Evolutionary conservation across 495 filamentous ascomycete species (phyloP).

Genomic region (Lophium mytilinum): DNA sequence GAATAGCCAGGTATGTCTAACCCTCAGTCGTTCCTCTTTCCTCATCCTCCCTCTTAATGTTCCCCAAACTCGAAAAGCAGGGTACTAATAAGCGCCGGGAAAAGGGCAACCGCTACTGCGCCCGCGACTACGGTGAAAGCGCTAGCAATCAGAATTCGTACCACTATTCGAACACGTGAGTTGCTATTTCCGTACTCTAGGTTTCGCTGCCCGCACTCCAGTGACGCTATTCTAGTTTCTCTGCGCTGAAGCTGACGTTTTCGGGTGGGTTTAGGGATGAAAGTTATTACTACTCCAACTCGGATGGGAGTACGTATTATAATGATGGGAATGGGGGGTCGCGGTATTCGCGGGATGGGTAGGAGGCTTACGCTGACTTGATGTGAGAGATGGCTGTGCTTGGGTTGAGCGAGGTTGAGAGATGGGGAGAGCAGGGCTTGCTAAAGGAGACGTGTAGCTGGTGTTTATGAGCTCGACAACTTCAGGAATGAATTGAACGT

Average conservation of each 20-base stretch:
- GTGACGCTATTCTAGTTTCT: too few species aligned
- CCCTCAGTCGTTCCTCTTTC: neutral
- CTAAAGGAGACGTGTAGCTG: too few species aligned
- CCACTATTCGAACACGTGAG: conserved; percentile 49
- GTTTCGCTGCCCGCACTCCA: neutral
- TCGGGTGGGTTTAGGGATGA: conserved; percentile 34
- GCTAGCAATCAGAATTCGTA: conserved; percentile 44
- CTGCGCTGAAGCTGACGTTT: neutral
- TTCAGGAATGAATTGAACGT: too few species aligned
- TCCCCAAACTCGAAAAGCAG: too few species aligned
- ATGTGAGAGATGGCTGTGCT: too few species aligned
- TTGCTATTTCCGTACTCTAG: neutral
- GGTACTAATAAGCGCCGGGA: neutral
- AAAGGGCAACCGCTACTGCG: conserved; percentile 45
- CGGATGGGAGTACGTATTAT: conserved; percentile 35
- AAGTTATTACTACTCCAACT: conserved; percentile 55
- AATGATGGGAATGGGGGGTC: conserved; percentile 6
- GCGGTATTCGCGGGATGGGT: neutral
- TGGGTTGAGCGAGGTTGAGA: too few species aligned
- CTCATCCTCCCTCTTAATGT: too few species aligned
- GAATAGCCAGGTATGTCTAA: conserved; percentile 14
- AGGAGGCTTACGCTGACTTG: neutral
- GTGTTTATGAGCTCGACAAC: too few species aligned
- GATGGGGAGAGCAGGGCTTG: too few species aligned
- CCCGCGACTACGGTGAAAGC: conserved; percentile 43